A percentile compares a stretch with the other conserved stretches of the same genome.
Conservation (phyloP, 441 rosid species). For the Pelargonium fulgidum region DNA sequence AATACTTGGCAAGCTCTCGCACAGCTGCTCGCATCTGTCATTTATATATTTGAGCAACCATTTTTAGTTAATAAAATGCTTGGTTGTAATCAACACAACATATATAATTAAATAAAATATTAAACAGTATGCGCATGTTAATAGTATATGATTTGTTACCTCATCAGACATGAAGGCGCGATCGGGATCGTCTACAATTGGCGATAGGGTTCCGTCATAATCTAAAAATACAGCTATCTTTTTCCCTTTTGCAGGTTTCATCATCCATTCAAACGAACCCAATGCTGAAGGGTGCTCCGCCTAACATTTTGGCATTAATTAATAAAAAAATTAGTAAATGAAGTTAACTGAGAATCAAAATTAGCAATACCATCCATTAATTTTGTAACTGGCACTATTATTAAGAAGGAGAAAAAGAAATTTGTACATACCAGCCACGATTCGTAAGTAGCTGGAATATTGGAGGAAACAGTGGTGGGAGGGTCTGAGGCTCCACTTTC, state of each 20-base stretch:
- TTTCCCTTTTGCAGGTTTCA: constrained; percentile 33
- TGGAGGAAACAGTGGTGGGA: background rate
- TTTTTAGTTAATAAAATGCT: background rate
- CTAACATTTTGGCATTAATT: constrained; percentile 11
- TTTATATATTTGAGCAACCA: background rate
- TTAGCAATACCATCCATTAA: too few species aligned
- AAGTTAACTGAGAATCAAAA: too few species aligned
- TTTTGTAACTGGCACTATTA: too few species aligned
- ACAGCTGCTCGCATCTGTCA: constrained; percentile 42
- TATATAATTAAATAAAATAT: background rate
- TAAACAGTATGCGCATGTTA: too few species aligned
- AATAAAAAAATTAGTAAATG: background rate
- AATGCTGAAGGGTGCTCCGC: constrained; percentile 37
- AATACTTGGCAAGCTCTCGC: constrained; percentile 32
- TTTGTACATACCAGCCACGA: background rate
- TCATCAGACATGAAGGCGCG: constrained; percentile 35
- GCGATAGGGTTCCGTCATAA: constrained; percentile 47
- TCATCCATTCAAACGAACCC: constrained; percentile 24
- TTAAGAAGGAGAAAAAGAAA: too few species aligned
- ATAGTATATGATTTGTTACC: constrained; percentile 19
- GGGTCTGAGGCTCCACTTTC: too few species aligned
- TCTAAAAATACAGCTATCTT: constrained; percentile 38
- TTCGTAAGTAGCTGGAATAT: background rate
- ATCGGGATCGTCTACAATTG: constrained; percentile 39
- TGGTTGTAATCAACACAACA: too few species aligned